These are phyloP conservation scores for Cryptosporidium xiaoi DNA, from an alignment of 169 alveolate genomes.

Conservation along the genomic window DNA sequence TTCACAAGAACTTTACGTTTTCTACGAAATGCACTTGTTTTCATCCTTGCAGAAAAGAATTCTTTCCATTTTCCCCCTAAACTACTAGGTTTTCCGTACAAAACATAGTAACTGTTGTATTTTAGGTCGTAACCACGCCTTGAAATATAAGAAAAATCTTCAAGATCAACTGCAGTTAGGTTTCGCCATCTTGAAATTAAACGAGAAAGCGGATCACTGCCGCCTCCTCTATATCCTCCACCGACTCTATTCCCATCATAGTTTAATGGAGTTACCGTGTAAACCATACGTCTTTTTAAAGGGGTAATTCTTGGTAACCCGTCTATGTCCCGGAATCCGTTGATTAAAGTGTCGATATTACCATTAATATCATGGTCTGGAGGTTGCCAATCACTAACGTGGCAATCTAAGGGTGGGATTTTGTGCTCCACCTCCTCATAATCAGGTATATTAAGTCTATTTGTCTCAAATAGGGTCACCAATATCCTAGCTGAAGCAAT, in stretches of 20 bases:
- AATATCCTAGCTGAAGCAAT: slow-evolving; percentile 65
- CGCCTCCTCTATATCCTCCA: slow-evolving; percentile 72
- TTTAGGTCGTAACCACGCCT: slow-evolving; percentile 41
- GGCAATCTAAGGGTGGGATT: slow-evolving; percentile 43
- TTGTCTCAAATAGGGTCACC: slow-evolving; percentile 25
- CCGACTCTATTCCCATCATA: slow-evolving; percentile 73
- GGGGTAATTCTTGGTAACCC: slow-evolving; percentile 19
- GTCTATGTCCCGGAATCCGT: slow-evolving; percentile 6
- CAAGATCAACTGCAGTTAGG: slow-evolving; percentile 16
- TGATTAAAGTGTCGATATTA: slow-evolving; percentile 5
- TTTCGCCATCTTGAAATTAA: slow-evolving; percentile 50
- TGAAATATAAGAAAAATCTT: slow-evolving; percentile 38
- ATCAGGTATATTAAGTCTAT: slow-evolving; percentile 45
- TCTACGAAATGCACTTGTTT: slow-evolving; percentile 47
- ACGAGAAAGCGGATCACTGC: slow-evolving; percentile 48
- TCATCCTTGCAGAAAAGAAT: slow-evolving; percentile 70
- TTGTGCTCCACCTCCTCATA: slow-evolving; percentile 18
- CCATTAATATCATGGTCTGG: slow-evolving; percentile 29
- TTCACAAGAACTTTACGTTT: slow-evolving; percentile 30
- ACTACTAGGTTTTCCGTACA: slow-evolving; percentile 33
- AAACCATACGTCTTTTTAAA: slow-evolving; percentile 33
- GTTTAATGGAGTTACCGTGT: slow-evolving; percentile 60
- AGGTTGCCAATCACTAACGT: slow-evolving; percentile 74
- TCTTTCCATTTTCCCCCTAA: slow-evolving; percentile 48
- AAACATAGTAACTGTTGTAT: slow-evolving; percentile 46